These are phyloP conservation scores for Carnegiea gigantea DNA, from an alignment of 179 eudicot genomes.

Conservation along the genomic window DNA sequence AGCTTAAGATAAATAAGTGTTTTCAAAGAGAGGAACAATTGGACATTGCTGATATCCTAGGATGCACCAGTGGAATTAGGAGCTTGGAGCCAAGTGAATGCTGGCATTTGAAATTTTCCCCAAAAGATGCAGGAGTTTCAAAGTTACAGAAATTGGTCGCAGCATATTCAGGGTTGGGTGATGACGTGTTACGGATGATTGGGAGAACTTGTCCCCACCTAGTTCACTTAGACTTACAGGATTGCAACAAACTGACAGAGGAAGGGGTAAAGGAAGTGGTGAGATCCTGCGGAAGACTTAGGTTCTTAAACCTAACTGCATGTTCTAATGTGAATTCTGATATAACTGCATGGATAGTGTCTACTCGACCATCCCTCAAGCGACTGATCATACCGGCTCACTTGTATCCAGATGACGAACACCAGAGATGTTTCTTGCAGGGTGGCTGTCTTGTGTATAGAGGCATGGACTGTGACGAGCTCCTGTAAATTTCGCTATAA, in stretches of 20 bases:
- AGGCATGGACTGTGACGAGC: constrained; percentile 19
- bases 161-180: constrained; percentile 14
- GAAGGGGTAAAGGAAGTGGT: constrained; percentile 36
- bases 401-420: constrained; percentile 20
- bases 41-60: constrained; percentile 30
- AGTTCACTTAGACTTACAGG: constrained; percentile 23
- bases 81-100: constrained; percentile 12
- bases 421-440: constrained; percentile 16
- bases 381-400: constrained; percentile 18
- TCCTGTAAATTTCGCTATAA: neutral
- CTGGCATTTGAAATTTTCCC: constrained; percentile 1
- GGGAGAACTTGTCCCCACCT: constrained; percentile 21
- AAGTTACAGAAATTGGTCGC: constrained; percentile 13
- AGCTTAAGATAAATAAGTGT: constrained; percentile 17
- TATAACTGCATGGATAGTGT: constrained; percentile 23
- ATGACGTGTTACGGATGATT: constrained; percentile 21
- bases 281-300: constrained; percentile 29
- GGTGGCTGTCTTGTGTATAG: constrained; percentile 19
- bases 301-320: constrained; percentile 19
- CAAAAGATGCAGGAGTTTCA: constrained; percentile 1
- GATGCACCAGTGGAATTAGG: constrained; percentile 4
- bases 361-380: constrained; percentile 20
- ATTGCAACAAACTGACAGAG: constrained; percentile 23
- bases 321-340: constrained; percentile 19
- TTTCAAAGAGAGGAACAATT: constrained; percentile 11